Base-by-base conservation (phyloP, 2,329 filamentous ascomycete genomes). In the Stemphylium beticola region DNA sequence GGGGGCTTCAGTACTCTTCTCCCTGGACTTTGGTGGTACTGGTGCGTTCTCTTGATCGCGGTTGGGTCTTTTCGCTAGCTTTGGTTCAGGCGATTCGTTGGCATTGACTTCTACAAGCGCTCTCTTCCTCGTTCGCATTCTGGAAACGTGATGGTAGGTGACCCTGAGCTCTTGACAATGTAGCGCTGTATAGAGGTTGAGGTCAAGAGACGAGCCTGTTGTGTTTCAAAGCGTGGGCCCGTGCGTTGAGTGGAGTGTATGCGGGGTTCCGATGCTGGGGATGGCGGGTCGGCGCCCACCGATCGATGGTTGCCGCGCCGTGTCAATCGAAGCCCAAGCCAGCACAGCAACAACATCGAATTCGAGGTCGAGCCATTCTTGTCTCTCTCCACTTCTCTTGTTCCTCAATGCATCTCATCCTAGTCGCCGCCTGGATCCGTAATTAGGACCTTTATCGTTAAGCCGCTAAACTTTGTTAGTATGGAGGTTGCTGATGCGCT, bases 331-430 rank as follows among this genome's bases (percentile, higher is more conserved):
- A 59, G 51, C 52, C 48, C 44, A 33, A 43, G 41, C 54, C 53
- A 52, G 33, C 42, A 55, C 34, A 53, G 22, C 26, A 43, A 46
- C 48, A 58, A 55, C 46, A 58, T 55, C 47, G 51, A 22, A 55
- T 26, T 52, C 41, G 17, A 45, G 18, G 32, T 52, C 42, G 43
- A 52, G 15, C 53, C 48, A 57, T 57, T 38, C 56, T 54, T 54
- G 41, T 49, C 52, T 4, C 40, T 58, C 52, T 56, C 41, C 43
- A 55, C 41, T 58, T 45, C 51, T 58, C 45, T 36, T 26, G 6
- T 17, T 43, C 44, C 49, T 53, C 44, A 55, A 58, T 60, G 48
- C 48, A 62, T 52, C 42, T 52, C 44, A 50, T 56, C 42, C 43
- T n/a, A 42, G 22, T 42, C 22, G 14, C 39, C 39, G 39, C 15